These are phyloP conservation scores for Blastobotrys buckinghamii DNA, from an alignment of 1,139 yeast species.

Conservation along the genomic window DNA sequence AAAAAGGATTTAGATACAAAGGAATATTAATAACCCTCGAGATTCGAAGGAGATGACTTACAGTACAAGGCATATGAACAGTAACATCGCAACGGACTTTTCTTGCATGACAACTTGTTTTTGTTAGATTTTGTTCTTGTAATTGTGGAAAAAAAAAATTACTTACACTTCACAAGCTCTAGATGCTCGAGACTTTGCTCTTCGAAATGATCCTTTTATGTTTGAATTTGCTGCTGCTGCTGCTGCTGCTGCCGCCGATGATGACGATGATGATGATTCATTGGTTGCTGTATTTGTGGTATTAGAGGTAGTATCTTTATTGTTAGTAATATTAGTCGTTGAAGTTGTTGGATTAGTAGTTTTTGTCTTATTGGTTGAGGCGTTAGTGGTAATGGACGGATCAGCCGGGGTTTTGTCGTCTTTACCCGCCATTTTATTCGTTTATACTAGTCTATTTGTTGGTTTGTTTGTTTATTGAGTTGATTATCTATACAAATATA, in stretches of 20 bases:
- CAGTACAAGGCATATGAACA: conserved; percentile 67
- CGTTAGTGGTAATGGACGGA: no score
- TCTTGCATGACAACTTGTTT: conserved; percentile 50
- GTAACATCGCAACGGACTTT: conserved; percentile 68
- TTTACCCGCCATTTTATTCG: no score
- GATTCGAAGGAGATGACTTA: conserved; percentile 18
- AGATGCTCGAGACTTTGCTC: conserved; percentile 30
- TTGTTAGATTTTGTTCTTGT: not conserved
- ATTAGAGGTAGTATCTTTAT: not conserved
- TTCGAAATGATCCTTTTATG: conserved; percentile 25
- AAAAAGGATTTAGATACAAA: not conserved
- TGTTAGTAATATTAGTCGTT: not conserved
- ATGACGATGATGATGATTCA: conserved; percentile 29
- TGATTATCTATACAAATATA: no score
- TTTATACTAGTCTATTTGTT: no score
- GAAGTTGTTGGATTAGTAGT: not conserved
- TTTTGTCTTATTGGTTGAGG: no score
- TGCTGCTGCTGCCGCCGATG: conserved; percentile 18
- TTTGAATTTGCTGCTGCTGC: not conserved
- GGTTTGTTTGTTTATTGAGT: no score
- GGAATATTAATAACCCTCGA: no score
- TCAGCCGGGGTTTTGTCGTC: no score
- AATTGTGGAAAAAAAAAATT: not conserved
- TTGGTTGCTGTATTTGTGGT: conserved; percentile 18
- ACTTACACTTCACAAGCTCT: conserved; percentile 34